Evolutionary conservation across 148 eudicot species (phyloP).

Genomic region (Persicaria maculosa): DNA sequence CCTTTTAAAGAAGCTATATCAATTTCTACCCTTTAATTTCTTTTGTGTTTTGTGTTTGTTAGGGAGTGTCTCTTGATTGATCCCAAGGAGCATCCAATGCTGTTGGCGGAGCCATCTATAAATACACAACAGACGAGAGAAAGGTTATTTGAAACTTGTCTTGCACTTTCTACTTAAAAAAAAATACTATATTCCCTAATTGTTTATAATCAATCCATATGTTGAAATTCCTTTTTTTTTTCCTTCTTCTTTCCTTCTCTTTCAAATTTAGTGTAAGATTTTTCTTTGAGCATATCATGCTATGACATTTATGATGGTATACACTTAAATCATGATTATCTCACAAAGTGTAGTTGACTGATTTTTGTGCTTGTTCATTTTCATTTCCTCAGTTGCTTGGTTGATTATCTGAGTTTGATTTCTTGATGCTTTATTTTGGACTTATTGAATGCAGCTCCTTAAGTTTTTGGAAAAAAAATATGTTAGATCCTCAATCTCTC

Average conservation of each 20-base stretch:
- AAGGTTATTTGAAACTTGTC: conserved; percentile 44
- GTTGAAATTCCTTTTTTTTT: neutral
- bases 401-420: neutral
- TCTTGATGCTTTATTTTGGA: neutral
- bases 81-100: conserved; percentile 96
- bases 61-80: conserved; percentile 94
- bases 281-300: neutral
- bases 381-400: neutral
- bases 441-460: neutral
- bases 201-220: neutral
- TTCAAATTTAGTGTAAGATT: neutral
- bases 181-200: neutral
- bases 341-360: neutral
- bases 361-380: neutral
- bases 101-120: conserved; percentile 85
- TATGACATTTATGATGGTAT: neutral
- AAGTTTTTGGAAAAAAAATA: neutral
- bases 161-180: conserved; percentile 1
- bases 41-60: conserved; percentile 15
- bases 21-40: neutral
- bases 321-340: neutral
- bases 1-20: neutral
- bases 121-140: conserved; percentile 90
- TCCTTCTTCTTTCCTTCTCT: neutral
- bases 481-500: neutral